Base-by-base conservation (phyloP, 495 filamentous ascomycete genomes). In the Hypomontagnella monticulosa region DNA sequence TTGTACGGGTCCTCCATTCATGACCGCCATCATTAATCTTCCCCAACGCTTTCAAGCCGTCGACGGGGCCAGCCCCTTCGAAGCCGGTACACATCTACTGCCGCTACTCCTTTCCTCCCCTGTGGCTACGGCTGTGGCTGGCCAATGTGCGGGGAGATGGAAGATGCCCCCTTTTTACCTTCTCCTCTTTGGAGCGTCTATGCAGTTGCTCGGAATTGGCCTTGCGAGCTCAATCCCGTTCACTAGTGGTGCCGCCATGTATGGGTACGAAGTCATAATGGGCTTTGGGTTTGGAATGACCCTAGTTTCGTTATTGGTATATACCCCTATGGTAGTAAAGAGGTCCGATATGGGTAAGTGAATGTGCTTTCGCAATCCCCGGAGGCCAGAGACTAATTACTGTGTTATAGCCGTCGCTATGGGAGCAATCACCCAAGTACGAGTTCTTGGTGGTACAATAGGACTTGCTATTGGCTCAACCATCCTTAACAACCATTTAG, bases 361-460 rank as follows among this genome's bases (percentile, higher is more conserved):
- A 19, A 8, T 27, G 4, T 10, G 15, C 46, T 12, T 14, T 43
- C 11, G 4, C 0, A n/a, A 5, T 27, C 20, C 19, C 4, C 36
- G 4, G 48, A 27, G 7, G 0, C 1, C 4, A 27, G 1, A 42
- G 9, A 14, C 42, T 60, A 37, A 60, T 18, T 49, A 5, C 16
- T 4, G 14, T 36, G 23, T 20, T 27, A 46, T 18, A 80, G 76
- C 79, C 12, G 78, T 80, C 58, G 75, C 73, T 1, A 81, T 81
- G 68, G 80, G 80, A 2, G 74, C 76, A 4, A 51, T 82, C 5
- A 81, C 78, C 0, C 82, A 85, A 59, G 55, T 82, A 19, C 76
- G 83, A 3, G 78, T 84, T 14, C 75, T 85, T 0, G 81, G 83
- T 8, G 83, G 83, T 14, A 79, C 75, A 8, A 78, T 85, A 41